phyloP scores from a whole-genome alignment of 2,329 filamentous ascomycete genomes.

The Monilinia vaccinii-corymbosi region DNA sequence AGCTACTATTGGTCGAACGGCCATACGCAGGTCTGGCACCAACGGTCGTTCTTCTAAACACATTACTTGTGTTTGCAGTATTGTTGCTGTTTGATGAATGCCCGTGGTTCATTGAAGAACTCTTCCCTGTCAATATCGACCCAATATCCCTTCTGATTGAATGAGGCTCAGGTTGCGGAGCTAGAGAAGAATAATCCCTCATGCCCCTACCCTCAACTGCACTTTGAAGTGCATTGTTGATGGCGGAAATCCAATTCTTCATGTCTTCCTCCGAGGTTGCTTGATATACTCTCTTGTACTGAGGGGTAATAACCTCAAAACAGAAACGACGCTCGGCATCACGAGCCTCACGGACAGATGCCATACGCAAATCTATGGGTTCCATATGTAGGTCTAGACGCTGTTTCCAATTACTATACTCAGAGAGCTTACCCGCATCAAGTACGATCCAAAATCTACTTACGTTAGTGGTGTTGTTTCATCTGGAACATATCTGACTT shows the following conservation, averaged over 20 bases:
- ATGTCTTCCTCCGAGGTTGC: constrained; percentile 97
- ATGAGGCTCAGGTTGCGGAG: constrained; percentile 32
- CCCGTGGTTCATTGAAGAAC: constrained; percentile 53
- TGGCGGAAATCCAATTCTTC: constrained; percentile 90
- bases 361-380: constrained; percentile 92
- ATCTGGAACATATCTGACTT: constrained; percentile 33
- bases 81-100: constrained; percentile 35
- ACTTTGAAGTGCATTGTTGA: constrained; percentile 95
- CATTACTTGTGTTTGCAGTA: constrained; percentile 39
- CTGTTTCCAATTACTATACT: constrained; percentile 99
- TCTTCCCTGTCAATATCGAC: constrained; percentile 88
- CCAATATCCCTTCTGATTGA: constrained; percentile 78
- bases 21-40: constrained; percentile 72
- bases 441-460: constrained; percentile 93
- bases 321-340: constrained; percentile 93
- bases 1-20: constrained; percentile 59
- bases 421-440: constrained; percentile 90
- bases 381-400: constrained; percentile 95
- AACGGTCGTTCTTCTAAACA: constrained; percentile 81
- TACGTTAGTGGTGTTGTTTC: constrained; percentile 23
- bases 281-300: constrained; percentile 93
- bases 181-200: constrained; percentile 40
- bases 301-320: constrained; percentile 96
- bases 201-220: constrained; percentile 76
- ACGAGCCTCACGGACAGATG: constrained; percentile 89